Base-by-base conservation (phyloP, 768 basidiomycete species). In the Rhodosporidiobolus odoratus region DNA sequence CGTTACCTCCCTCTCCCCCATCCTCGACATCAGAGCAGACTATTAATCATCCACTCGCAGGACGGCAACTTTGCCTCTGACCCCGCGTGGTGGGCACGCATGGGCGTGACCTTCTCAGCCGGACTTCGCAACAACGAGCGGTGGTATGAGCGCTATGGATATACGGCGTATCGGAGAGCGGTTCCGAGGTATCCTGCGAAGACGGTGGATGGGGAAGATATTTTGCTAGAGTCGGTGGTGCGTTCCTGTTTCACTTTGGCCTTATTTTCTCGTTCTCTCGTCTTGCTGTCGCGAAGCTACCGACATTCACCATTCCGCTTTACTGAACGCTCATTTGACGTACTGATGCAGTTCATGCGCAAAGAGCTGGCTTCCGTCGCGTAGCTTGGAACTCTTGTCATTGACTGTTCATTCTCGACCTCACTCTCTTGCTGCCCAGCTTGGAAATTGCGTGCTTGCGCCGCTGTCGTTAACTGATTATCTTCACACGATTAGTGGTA, bases 111-210 rank as follows among this genome's bases (percentile, higher is more conserved):
- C 4, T 45, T 37, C 37, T 48, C 38, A 34, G 27, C 30, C 3
- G 21, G 34, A 2, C 3, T 32, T 17, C 59, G 66, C 23, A 21
- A 47, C 48, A 73, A 61, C 58, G 67, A 73, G 40, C 4, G 21
- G 6, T 73, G 72, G 72, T 73, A 73, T 50, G 23, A 25, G 27
- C 45, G 61, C 15, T 23, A 58, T 4, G 72, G 72, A 0, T 73
- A 73, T 58, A 21, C 23, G 21, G 63, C 59, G 15, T 72, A 64
- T 58, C 60, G 48, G 48, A 34, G 66, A 2, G 56, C 16, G 2
- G 34, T 64, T 5, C 66, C 66, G 32, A 30, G 66, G 25, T 72
- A 72, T 34, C 63, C 58, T 43, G 19, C 23, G 13, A 48, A 17
- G 2, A 27, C 9, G 1, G 27, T 17, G 0, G 41, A 57, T 25